A percentile compares a stretch with the other conserved stretches of the same genome.
phyloP scores from a whole-genome alignment of 225 moss, liverwort and hornwort genomes.

The Asterella californica region DNA sequence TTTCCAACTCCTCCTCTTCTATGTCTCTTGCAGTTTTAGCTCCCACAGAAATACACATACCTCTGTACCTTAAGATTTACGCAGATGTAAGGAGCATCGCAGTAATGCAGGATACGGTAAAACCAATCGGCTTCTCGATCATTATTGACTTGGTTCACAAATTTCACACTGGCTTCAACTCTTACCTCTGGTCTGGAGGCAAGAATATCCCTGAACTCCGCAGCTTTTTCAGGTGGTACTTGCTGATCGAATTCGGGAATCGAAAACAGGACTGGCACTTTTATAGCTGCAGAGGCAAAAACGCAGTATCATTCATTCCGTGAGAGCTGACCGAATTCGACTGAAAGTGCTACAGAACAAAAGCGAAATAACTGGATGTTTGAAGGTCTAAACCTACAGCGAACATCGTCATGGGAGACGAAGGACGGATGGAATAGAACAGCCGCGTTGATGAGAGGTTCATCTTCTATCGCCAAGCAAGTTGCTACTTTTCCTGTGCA shows the following conservation, averaged over 20 bases:
- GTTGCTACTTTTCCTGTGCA: constrained; percentile 40
- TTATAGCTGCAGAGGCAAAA: constrained; percentile 30
- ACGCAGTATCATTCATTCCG: neutral
- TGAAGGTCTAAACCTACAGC: constrained; percentile 26
- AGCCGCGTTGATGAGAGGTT: constrained; percentile 32
- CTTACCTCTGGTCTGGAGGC: constrained; percentile 17
- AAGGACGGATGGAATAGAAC: constrained; percentile 57
- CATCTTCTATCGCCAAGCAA: constrained; percentile 41
- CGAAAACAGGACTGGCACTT: constrained; percentile 40
- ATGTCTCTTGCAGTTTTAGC: neutral
- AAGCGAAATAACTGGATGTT: neutral
- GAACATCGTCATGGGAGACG: constrained; percentile 30
- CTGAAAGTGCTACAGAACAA: neutral
- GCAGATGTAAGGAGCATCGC: neutral
- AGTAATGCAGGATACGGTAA: neutral
- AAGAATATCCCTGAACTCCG: constrained; percentile 24
- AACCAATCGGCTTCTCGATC: neutral
- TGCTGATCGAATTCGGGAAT: constrained; percentile 23
- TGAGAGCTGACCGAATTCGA: neutral
- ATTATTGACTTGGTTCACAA: neutral
- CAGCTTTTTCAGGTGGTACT: neutral
- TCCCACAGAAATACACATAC: neutral
- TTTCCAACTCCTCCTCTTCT: no score
- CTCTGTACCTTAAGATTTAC: neutral
- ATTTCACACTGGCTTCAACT: neutral